Conservation (phyloP, 78 protist species). For the Pelomyxa schiedti region DNA sequence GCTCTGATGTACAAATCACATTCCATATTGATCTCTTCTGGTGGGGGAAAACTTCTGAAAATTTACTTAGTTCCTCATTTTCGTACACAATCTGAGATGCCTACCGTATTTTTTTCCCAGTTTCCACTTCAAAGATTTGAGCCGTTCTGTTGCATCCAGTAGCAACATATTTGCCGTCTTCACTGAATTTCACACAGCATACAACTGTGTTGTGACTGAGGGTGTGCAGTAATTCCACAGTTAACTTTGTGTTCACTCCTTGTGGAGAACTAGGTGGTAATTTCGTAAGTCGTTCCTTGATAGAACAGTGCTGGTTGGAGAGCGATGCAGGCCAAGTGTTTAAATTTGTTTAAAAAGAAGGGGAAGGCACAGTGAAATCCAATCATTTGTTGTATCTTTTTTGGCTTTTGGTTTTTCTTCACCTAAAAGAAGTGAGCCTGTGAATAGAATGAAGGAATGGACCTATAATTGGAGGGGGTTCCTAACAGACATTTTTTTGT, state of each 20-base stretch:
- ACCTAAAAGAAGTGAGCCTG: not conserved
- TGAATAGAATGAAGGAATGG: no score
- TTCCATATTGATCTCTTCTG: constrained; percentile 36
- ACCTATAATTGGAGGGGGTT: no score
- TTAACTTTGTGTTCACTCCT: constrained; percentile 47
- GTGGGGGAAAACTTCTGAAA: constrained; percentile 7
- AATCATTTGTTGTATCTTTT: no score
- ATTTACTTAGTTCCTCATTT: not conserved
- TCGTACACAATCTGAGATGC: not conserved
- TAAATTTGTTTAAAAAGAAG: not conserved
- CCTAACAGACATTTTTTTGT: no score
- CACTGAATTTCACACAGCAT: constrained; percentile 73
- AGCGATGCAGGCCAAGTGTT: not conserved
- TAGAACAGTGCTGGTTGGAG: not conserved
- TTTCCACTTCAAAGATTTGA: constrained; percentile 62
- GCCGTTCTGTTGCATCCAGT: constrained; percentile 79
- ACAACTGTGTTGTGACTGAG: constrained; percentile 57
- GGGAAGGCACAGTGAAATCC: not conserved
- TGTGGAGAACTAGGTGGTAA: no score
- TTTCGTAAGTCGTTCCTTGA: no score
- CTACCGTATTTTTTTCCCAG: constrained; percentile 58
- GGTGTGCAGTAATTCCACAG: constrained; percentile 41
- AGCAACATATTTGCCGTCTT: constrained; percentile 62
- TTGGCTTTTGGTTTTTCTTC: no score
- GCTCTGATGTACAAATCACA: constrained; percentile 61